Percentiles rank a stretch among this genome's conserved stretches.
These are phyloP conservation scores for Phytopythium oedochilum DNA, from an alignment of 352 stramenopile genomes.

Conservation along the genomic window DNA sequence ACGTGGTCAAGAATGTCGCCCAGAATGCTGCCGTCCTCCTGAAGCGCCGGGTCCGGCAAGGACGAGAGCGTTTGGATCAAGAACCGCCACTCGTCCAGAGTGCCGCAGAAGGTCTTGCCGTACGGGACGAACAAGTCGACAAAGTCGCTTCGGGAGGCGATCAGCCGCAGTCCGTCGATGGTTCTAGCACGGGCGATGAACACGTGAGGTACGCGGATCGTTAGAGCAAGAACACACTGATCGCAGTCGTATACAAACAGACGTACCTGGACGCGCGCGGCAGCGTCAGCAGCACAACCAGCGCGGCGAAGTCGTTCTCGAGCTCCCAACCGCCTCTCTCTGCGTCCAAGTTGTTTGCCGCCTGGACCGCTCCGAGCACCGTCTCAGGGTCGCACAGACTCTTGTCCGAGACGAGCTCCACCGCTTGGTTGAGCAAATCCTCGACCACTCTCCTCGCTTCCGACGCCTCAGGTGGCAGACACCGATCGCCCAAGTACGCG, in stretches of 20 bases:
- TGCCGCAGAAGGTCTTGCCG: slow-evolving; percentile 59
- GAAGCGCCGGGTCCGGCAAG: slow-evolving; percentile 23
- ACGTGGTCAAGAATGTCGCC: slow-evolving; percentile 65
- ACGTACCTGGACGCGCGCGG: slow-evolving; percentile 48
- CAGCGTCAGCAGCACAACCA: slow-evolving; percentile 64
- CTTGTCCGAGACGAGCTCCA: slow-evolving; percentile 51
- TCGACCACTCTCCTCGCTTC: slow-evolving; percentile 17
- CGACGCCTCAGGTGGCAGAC: slow-evolving; percentile 16
- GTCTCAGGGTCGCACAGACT: slow-evolving; percentile 33
- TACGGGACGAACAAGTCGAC: slow-evolving; percentile 72
- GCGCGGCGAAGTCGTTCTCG: slow-evolving; percentile 51
- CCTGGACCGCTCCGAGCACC: slow-evolving; percentile 19
- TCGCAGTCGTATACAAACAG: neutral
- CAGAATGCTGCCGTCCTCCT: slow-evolving; percentile 41
- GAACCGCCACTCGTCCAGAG: slow-evolving; percentile 71
- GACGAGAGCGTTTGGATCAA: slow-evolving; percentile 62
- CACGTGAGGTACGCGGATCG: neutral
- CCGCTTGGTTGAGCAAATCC: slow-evolving; percentile 37
- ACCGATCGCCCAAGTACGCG: slow-evolving; percentile 42
- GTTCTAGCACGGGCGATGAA: slow-evolving; percentile 21
- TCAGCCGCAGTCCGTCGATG: slow-evolving; percentile 57
- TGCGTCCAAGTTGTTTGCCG: slow-evolving; percentile 6
- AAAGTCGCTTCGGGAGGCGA: slow-evolving; percentile 42
- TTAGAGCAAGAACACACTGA: neutral
- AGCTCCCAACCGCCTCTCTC: slow-evolving; percentile 20